Evolutionary conservation across 31 red algal genomes (phyloP).

Genomic region (Porphyra umbilicalis): DNA sequence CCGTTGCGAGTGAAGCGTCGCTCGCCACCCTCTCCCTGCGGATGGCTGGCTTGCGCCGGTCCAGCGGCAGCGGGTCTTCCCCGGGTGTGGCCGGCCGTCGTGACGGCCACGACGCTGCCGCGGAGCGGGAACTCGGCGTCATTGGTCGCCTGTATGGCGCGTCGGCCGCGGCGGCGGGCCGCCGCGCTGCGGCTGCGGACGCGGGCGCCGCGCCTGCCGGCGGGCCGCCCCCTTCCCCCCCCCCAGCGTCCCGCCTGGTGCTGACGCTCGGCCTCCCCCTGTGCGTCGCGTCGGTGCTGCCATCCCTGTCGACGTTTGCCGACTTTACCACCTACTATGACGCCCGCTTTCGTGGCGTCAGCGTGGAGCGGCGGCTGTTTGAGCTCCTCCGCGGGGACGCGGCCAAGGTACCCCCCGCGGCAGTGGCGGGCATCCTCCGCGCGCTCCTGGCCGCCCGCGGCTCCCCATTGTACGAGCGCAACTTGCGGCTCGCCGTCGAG

Average conservation of each 20-base stretch:
- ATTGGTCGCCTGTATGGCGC: background rate
- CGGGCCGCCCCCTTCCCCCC: background rate
- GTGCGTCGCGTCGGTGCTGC: background rate
- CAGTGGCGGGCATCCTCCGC: slow-evolving; percentile 17
- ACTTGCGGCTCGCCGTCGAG: slow-evolving; percentile 43
- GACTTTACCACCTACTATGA: background rate
- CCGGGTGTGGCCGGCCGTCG: background rate
- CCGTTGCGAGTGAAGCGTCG: background rate
- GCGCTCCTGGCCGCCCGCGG: slow-evolving; percentile 32
- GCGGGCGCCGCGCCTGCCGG: too few species aligned
- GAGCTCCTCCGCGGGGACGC: background rate
- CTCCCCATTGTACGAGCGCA: slow-evolving; percentile 55
- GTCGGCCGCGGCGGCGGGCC: background rate
- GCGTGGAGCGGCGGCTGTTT: background rate
- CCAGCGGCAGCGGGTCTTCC: too few species aligned
- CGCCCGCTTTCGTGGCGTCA: background rate
- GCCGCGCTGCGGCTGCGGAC: background rate
- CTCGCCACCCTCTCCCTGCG: background rate
- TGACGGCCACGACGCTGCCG: background rate
- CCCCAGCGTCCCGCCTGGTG: too few species aligned
- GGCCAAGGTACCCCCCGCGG: background rate
- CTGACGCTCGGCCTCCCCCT: background rate
- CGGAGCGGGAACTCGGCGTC: background rate
- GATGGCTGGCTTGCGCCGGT: background rate
- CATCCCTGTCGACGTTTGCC: background rate